These are phyloP conservation scores for Rhizophagus clarus DNA, from an alignment of 192 early-diverging fungal genomes.

Conservation along the genomic window DNA sequence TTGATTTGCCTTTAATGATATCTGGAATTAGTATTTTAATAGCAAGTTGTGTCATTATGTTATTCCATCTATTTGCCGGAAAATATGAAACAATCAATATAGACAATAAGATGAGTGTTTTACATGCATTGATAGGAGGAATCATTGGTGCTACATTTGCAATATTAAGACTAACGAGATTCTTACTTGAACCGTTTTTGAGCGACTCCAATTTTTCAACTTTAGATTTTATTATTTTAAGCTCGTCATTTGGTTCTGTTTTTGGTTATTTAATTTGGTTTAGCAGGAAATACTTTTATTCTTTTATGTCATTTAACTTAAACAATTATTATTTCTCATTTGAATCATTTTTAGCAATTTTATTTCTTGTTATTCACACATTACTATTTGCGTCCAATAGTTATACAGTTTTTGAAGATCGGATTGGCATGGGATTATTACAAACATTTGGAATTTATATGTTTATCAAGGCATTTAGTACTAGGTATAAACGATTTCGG, in stretches of 20 bases:
- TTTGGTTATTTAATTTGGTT: slow-evolving; percentile 35
- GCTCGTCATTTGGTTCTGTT: slow-evolving; percentile 39
- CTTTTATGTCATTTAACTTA: not conserved
- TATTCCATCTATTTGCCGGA: slow-evolving; percentile 35
- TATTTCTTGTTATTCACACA: slow-evolving; percentile 58
- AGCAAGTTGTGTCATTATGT: slow-evolving; percentile 39
- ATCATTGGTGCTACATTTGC: slow-evolving; percentile 27
- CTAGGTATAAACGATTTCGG: slow-evolving; percentile 36
- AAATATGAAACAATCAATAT: slow-evolving; percentile 31
- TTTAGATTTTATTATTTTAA: slow-evolving; percentile 44
- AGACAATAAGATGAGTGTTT: slow-evolving; percentile 32
- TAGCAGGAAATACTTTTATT: not conserved
- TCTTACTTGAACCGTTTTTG: slow-evolving; percentile 35
- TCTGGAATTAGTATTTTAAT: slow-evolving; percentile 67
- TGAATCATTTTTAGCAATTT: slow-evolving; percentile 42
- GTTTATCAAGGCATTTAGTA: slow-evolving; percentile 39
- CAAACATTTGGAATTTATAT: slow-evolving; percentile 64
- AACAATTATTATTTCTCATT: slow-evolving; percentile 4
- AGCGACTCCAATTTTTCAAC: slow-evolving; percentile 17
- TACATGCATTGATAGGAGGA: slow-evolving; percentile 31
- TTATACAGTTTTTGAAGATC: slow-evolving; percentile 88
- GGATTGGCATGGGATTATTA: slow-evolving; percentile 59
- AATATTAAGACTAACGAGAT: slow-evolving; percentile 28
- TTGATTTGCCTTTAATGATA: slow-evolving; percentile 78
- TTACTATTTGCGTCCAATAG: slow-evolving; percentile 84